phyloP scores from a whole-genome alignment of 139 green algal genomes.

The Limnomonas spitsbergensis region DNA sequence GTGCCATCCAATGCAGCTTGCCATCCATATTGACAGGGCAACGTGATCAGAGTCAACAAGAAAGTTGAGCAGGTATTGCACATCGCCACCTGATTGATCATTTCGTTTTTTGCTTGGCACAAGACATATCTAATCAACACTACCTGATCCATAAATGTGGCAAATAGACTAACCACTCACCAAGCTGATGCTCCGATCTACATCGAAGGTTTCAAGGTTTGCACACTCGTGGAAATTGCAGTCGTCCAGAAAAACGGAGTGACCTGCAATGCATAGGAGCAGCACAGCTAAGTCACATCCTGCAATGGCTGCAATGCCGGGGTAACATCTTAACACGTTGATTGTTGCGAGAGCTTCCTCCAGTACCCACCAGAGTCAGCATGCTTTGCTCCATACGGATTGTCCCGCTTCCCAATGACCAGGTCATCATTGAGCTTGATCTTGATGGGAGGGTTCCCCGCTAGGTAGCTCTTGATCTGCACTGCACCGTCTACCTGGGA shows the following conservation, averaged over 20 bases:
- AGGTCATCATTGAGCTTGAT: constrained; percentile 90
- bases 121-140: no score
- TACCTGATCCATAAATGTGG: no score
- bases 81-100: no score
- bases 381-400: constrained; percentile 18
- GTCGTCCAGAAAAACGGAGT: constrained; percentile 80
- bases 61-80: no score
- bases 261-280: background rate
- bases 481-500: constrained; percentile 64
- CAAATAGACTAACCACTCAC: no score
- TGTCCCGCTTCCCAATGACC: constrained; percentile 56
- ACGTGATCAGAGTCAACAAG: no score
- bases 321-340: no score
- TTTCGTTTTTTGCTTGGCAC: no score
- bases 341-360: no score
- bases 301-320: no score
- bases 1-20: no score
- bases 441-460: constrained; percentile 77
- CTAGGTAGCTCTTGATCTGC: constrained; percentile 79
- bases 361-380: background rate
- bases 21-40: no score
- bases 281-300: background rate
- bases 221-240: constrained; percentile 85
- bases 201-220: constrained; percentile 77
- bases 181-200: constrained; percentile 85